Base-by-base conservation (phyloP, 2,329 filamentous ascomycete genomes). In the Dactylonectria macrodidyma region DNA sequence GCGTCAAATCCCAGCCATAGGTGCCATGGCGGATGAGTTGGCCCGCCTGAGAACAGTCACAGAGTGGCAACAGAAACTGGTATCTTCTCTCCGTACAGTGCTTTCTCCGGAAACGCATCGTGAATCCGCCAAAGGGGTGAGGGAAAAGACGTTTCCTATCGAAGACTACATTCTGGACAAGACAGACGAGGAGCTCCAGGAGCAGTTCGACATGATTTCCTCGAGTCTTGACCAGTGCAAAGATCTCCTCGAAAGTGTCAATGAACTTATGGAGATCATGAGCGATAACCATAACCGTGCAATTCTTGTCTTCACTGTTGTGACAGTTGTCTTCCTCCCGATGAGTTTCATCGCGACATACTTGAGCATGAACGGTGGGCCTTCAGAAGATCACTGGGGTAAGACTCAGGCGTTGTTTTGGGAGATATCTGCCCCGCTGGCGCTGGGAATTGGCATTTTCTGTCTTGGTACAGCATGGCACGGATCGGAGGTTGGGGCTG, bases 291-390 rank as follows among this genome's bases (percentile, higher is more conserved):
- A 56, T 14, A 56, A 44, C 36, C 54, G 22, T 3, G 36, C 54
- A 30, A 56, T 56, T n/a, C 54, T 56, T 24, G 34, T 56, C 19
- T 56, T 56, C 12, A 56, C 54, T 7, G 36, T 56, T 19, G 54
- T 56, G n/a, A 56, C 54, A 11, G 36, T 56, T 5, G 6, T 56
- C 34, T 56, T 56, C 22, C 12, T 56, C 3, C 54, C 54, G 11
- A 56, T 56, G 54, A 56, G 54, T 30, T 56, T 56, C 19, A 56
- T 56, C 12, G 54, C 54, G 14, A 26, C 54, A 30, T 56, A 56
- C 16, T 44, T 56, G 54, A 56, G 54, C 34, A 56, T 56, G 54
- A 56, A 56, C 16, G 54, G 54, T 3, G 54, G 54, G 9, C 54
- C 54, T 44, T 56, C 54, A 12, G 54, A 56, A 24, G 11, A 12